Evolutionary conservation across 129 eudicot genomes (phyloP), one percentile per base, ranked within the genome.

Genomic region (Lactuca sativa): DNA sequence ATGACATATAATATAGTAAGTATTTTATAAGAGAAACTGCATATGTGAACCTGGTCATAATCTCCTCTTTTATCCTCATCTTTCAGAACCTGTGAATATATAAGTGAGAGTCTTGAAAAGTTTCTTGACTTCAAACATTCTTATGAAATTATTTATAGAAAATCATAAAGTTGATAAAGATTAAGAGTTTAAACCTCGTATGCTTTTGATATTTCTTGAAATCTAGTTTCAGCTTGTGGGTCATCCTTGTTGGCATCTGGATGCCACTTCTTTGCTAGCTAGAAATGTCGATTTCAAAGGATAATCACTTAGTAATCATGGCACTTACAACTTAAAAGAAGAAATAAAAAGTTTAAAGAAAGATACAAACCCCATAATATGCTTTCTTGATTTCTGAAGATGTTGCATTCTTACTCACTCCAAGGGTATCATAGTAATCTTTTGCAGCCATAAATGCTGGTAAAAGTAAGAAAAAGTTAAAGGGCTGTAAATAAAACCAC

Each of bases 171-270:
- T 56, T 7, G 6, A 61, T 9, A 4, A 63, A 33, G 38, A 51
- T 47, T 47, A 72, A 62, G 11, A n/a, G 9, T 32, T 18, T 32
- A 34, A 57, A 89, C 96, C 96, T 89, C 96, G 51, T 89, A 89
- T 7, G 96, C 96, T 66, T 89, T 86, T 70, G 81, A 81, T 31
- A 89, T 80, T 74, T 86, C 92, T 82, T 89, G 96, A 73, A 89
- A 89, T 58, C 62, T 86, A 37, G 57, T 74, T 64, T 77, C 89
- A 47, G 96, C 88, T 59, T 89, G 89, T 10, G 91, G 96, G 73
- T 89, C 96, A 69, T 77, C 89, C 74, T 89, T 89, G 66, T 89
- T 89, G 64, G 84, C 88, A 77, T 89, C 96, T 43, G 96, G 96
- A 74, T 89, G 96, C 59, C 85, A 84, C 69, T 79, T 75, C 81